phyloP scores from a whole-genome alignment of 352 stramenopile genomes.

The Pythium plurisporium region DNA sequence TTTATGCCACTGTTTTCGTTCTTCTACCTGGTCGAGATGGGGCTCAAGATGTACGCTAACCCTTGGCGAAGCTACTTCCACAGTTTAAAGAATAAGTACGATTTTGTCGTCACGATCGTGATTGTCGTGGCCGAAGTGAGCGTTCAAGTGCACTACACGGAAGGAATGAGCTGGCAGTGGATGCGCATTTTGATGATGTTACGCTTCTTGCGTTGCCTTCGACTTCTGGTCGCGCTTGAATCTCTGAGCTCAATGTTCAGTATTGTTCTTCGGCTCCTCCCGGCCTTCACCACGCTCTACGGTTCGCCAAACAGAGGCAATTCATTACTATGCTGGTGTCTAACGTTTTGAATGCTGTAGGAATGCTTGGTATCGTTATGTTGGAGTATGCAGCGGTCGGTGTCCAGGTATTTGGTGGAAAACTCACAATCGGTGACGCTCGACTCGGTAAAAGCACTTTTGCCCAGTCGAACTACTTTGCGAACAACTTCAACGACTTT shows the following conservation, averaged over 20 bases:
- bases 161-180: constrained; percentile 40
- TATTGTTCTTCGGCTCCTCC: constrained; percentile 43
- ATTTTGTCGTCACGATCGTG: constrained; percentile 70
- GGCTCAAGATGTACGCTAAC: constrained; percentile 69
- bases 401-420: constrained; percentile 58
- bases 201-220: constrained; percentile 51
- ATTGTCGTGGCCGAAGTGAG: constrained; percentile 51
- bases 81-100: constrained; percentile 74
- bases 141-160: constrained; percentile 43
- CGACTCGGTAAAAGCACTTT: constrained; percentile 36
- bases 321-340: no score
- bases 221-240: constrained; percentile 43
- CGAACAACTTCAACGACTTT: constrained; percentile 83
- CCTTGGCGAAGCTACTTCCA: constrained; percentile 53
- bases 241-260: constrained; percentile 49
- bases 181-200: constrained; percentile 53
- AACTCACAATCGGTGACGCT: constrained; percentile 37
- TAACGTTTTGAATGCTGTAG: constrained; percentile 18
- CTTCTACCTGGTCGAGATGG: constrained; percentile 76
- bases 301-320: no score
- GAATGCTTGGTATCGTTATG: constrained; percentile 61
- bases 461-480: constrained; percentile 46
- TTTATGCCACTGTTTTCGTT: constrained; percentile 69
- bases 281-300: constrained; percentile 53
- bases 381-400: constrained; percentile 55